phyloP scores from a whole-genome alignment of 495 filamentous ascomycete species.

The Penicillium roqueforti region DNA sequence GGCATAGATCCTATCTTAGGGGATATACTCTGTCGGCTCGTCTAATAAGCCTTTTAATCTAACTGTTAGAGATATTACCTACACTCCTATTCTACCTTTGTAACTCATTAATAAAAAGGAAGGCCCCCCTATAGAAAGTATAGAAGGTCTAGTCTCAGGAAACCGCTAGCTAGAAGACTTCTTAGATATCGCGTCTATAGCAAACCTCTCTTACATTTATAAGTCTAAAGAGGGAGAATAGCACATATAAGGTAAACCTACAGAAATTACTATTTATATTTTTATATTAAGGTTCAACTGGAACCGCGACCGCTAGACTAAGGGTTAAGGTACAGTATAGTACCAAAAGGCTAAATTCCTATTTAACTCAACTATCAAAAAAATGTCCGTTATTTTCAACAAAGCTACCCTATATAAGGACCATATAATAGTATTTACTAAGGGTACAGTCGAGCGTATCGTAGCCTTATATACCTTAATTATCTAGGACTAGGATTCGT shows the following conservation, averaged over 20 bases:
- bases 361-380: constrained; percentile 58
- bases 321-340: constrained; percentile 41
- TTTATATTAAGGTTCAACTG: constrained; percentile 53
- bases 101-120: constrained; percentile 22
- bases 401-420: constrained; percentile 19
- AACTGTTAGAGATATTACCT: constrained; percentile 39
- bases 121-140: constrained; percentile 13
- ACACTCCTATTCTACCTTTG: constrained; percentile 29
- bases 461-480: constrained; percentile 54
- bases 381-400: constrained; percentile 54
- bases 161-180: constrained; percentile 37
- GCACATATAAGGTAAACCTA: constrained; percentile 56
- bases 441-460: constrained; percentile 68
- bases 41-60: constrained; percentile 48
- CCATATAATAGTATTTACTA: constrained; percentile 50
- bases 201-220: constrained; percentile 54
- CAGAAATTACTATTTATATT: constrained; percentile 59
- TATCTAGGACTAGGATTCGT: constrained; percentile 45
- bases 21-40: constrained; percentile 50
- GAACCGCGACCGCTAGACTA: constrained; percentile 44
- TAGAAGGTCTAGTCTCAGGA: constrained; percentile 17
- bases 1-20: constrained; percentile 60
- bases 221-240: constrained; percentile 40
- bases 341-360: constrained; percentile 51
- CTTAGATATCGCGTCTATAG: constrained; percentile 52